Percentiles rank a stretch among this genome's conserved stretches.
phyloP scores from a whole-genome alignment of 2,329 filamentous ascomycete species.

The Aspergillus vadensis region DNA sequence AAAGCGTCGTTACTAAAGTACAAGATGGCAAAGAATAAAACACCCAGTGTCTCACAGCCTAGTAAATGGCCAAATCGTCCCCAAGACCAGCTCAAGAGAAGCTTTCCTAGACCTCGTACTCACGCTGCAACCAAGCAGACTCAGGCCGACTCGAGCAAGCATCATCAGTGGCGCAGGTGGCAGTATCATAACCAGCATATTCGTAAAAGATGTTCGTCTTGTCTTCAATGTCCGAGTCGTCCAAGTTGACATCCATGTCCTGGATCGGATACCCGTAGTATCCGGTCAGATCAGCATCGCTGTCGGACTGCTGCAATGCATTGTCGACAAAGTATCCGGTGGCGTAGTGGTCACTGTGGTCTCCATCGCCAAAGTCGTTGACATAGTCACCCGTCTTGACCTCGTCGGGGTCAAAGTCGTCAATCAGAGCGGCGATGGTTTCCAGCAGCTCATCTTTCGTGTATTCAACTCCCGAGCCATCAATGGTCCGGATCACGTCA shows the following conservation, averaged over 20 bases:
- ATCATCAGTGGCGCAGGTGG: conserved; percentile 1
- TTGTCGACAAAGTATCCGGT: conserved; percentile 14
- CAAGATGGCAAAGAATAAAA: too few species aligned
- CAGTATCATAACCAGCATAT: conserved; percentile 10
- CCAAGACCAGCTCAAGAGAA: neutral
- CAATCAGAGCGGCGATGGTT: conserved; percentile 10
- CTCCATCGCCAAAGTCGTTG: conserved; percentile 13
- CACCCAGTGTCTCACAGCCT: neutral
- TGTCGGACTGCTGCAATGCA: neutral
- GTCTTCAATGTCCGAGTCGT: neutral
- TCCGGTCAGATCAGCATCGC: neutral
- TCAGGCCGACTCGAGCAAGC: conserved; percentile 10
- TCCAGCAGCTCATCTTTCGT: conserved; percentile 11
- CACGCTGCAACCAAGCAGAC: conserved; percentile 4
- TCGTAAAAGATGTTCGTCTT: conserved; percentile 16
- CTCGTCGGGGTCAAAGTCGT: conserved; percentile 9
- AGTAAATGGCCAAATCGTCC: neutral
- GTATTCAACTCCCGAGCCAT: conserved; percentile 12
- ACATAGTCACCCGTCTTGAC: conserved; percentile 23
- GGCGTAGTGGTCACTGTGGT: conserved; percentile 22
- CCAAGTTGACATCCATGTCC: neutral
- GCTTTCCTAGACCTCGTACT: neutral
- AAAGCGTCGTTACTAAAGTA: neutral
- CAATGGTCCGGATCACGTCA: conserved; percentile 9
- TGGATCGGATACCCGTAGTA: conserved; percentile 13